These are phyloP conservation scores for Lactarius hatsudake DNA, from an alignment of 768 basidiomycete species.

Conservation along the genomic window DNA sequence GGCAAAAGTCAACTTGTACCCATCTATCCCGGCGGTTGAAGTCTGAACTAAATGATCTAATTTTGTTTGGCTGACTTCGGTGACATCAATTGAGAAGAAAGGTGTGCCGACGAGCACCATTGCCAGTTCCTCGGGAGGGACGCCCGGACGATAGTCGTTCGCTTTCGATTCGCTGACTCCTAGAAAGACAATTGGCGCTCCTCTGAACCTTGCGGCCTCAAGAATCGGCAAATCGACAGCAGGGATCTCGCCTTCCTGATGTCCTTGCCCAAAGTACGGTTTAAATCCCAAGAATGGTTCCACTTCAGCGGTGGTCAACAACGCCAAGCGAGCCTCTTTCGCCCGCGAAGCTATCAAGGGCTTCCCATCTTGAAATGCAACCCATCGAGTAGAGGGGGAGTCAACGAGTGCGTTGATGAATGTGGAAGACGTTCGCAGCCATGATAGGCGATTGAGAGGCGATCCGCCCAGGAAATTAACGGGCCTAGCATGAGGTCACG, in stretches of 20 bases:
- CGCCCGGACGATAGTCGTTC: slow-evolving; percentile 45
- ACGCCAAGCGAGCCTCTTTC: slow-evolving; percentile 44
- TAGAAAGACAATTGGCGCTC: slow-evolving; percentile 69
- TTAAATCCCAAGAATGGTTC: slow-evolving; percentile 59
- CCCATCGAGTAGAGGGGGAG: slow-evolving; percentile 65
- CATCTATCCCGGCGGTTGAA: slow-evolving; percentile 39
- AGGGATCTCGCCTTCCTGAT: slow-evolving; percentile 39
- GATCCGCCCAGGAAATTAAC: slow-evolving; percentile 58
- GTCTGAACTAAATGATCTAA: slow-evolving; percentile 44
- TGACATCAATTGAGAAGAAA: slow-evolving; percentile 81
- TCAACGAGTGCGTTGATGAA: slow-evolving; percentile 73
- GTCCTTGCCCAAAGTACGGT: slow-evolving; percentile 71
- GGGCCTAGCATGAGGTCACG: slow-evolving; percentile 35
- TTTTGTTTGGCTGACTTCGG: slow-evolving; percentile 44
- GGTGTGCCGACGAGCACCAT: slow-evolving; percentile 73
- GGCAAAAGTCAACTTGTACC: slow-evolving; percentile 50
- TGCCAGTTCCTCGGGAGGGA: slow-evolving; percentile 54
- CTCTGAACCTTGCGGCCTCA: slow-evolving; percentile 59
- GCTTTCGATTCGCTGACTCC: slow-evolving; percentile 63
- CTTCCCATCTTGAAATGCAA: slow-evolving; percentile 71
- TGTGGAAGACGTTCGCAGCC: slow-evolving; percentile 69
- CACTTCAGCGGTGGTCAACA: slow-evolving; percentile 61
- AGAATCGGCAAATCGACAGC: slow-evolving; percentile 35
- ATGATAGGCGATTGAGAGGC: slow-evolving; percentile 76
- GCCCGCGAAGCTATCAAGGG: slow-evolving; percentile 52